Conservation (phyloP, 495 filamentous ascomycete species). For the Podospora anserina region DNA sequence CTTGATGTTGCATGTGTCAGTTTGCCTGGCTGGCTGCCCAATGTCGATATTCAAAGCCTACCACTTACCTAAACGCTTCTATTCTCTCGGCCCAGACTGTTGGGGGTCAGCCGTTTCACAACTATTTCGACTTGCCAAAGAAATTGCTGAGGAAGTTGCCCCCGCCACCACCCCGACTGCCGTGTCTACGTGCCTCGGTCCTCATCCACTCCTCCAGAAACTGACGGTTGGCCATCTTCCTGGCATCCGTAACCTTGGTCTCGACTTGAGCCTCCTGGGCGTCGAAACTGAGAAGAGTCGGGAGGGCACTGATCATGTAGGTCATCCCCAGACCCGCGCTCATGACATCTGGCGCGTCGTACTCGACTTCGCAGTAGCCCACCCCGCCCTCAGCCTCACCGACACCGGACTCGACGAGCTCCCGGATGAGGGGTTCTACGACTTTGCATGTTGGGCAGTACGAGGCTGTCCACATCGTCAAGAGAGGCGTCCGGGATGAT, state of each 20-base stretch:
- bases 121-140: conserved; percentile 37
- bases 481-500: conserved; percentile 54
- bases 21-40: background rate
- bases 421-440: conserved; percentile 52
- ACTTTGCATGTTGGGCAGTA: conserved; percentile 59
- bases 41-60: background rate
- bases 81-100: background rate
- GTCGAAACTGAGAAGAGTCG: conserved; percentile 65
- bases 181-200: conserved; percentile 51
- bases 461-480: conserved; percentile 68
- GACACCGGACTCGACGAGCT: conserved; percentile 53
- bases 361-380: conserved; percentile 59
- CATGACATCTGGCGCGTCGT: conserved; percentile 58
- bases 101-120: background rate
- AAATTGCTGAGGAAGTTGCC: conserved; percentile 37
- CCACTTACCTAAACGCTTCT: background rate
- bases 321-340: conserved; percentile 49
- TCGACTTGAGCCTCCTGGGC: conserved; percentile 55
- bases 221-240: conserved; percentile 50
- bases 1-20: background rate
- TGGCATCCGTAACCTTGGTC: conserved; percentile 53
- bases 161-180: conserved; percentile 42
- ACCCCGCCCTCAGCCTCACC: conserved; percentile 62
- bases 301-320: conserved; percentile 63
- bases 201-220: conserved; percentile 61